These are phyloP conservation scores for Aspergillus brunneoviolaceus DNA, from an alignment of 2,329 filamentous ascomycete genomes.

Conservation along the genomic window DNA sequence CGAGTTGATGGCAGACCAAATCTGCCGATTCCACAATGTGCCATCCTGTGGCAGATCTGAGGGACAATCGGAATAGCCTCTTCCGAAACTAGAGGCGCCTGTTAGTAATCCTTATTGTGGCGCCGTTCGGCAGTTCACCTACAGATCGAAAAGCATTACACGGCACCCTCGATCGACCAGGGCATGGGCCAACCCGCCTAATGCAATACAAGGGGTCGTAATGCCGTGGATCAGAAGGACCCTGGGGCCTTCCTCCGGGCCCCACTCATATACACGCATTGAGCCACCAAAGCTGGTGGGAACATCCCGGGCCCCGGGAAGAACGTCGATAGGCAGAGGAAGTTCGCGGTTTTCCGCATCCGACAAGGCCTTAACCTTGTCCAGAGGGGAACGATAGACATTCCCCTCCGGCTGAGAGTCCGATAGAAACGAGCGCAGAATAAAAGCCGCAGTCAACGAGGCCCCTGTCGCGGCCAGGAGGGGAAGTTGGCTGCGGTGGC, in stretches of 20 bases:
- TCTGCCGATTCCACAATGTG: constrained; percentile 71
- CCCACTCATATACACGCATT: constrained; percentile 77
- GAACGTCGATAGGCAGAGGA: constrained; percentile 67
- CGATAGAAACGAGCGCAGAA: constrained; percentile 30
- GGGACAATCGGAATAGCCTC: constrained; percentile 74
- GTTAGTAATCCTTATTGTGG: not conserved
- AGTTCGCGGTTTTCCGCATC: constrained; percentile 40
- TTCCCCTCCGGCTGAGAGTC: constrained; percentile 12
- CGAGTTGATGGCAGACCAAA: constrained; percentile 68
- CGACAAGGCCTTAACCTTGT: constrained; percentile 33
- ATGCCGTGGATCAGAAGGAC: constrained; percentile 79
- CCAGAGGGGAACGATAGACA: constrained; percentile 39
- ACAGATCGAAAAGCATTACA: constrained; percentile 74
- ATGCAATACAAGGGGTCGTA: constrained; percentile 70
- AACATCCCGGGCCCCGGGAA: constrained; percentile 65
- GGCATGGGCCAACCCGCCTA: constrained; percentile 65
- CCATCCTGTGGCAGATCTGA: constrained; percentile 67
- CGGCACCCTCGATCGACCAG: constrained; percentile 67
- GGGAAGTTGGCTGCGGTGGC: constrained; percentile 31
- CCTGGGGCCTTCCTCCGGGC: constrained; percentile 67
- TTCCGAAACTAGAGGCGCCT: constrained; percentile 48
- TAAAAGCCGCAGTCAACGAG: constrained; percentile 36
- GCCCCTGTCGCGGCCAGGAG: constrained; percentile 36
- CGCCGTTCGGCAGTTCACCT: constrained; percentile 11
- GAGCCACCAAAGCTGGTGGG: constrained; percentile 58